These are phyloP conservation scores for Microcos paniculata DNA, from an alignment of 345 rosid species.

Conservation along the genomic window DNA sequence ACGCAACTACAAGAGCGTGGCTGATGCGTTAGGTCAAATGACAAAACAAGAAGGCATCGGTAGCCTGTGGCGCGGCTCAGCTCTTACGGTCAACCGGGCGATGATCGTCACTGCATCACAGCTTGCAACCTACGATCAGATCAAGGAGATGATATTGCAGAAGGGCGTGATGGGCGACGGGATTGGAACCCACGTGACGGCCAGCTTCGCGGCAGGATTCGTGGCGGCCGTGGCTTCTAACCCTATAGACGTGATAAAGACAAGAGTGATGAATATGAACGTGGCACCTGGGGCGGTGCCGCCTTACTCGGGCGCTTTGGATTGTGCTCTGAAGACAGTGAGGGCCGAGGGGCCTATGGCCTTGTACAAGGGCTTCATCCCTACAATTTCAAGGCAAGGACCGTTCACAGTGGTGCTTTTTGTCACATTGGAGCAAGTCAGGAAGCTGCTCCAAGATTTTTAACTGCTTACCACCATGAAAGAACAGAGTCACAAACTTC, in stretches of 20 bases:
- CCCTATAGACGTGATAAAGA: conserved; percentile 86
- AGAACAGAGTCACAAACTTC: no score
- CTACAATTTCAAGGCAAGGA: conserved; percentile 86
- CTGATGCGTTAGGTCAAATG: conserved; percentile 66
- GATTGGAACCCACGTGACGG: conserved; percentile 71
- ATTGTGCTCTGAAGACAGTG: conserved; percentile 71
- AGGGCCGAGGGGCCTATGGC: conserved; percentile 76
- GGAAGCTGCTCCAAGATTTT: conserved; percentile 49
- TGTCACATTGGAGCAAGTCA: conserved; percentile 81
- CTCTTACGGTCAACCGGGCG: conserved; percentile 82
- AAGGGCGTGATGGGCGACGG: conserved; percentile 60
- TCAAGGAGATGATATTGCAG: conserved; percentile 57
- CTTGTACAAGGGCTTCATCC: conserved; percentile 77
- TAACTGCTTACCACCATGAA: neutral
- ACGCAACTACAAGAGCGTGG: conserved; percentile 67
- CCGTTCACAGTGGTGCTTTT: conserved; percentile 86
- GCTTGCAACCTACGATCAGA: conserved; percentile 78
- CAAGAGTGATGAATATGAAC: conserved; percentile 85
- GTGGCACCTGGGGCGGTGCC: conserved; percentile 45
- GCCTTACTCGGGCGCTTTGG: conserved; percentile 64
- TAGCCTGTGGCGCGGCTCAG: conserved; percentile 79
- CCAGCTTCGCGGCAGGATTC: conserved; percentile 77
- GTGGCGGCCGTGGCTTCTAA: conserved; percentile 85
- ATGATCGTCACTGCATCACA: conserved; percentile 93
- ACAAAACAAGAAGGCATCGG: conserved; percentile 60